phyloP scores from a whole-genome alignment of 106 monocot species.

The Dioscorea zingiberensis region DNA sequence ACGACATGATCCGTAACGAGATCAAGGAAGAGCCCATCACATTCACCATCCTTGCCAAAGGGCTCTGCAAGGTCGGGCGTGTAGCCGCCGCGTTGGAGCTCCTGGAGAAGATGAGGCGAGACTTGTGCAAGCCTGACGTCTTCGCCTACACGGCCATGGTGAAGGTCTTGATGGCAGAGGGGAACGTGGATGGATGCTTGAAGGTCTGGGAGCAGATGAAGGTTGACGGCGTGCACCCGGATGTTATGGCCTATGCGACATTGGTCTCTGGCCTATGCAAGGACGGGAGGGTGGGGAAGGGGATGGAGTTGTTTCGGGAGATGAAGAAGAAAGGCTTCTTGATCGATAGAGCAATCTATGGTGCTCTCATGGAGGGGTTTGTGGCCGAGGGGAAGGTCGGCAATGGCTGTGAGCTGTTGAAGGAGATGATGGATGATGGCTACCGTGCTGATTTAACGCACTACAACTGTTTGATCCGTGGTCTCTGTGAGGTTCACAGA shows the following conservation, averaged over 20 bases:
- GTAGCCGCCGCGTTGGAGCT: slow-evolving; percentile 45
- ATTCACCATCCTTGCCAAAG: slow-evolving; percentile 70
- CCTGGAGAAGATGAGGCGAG: slow-evolving; percentile 47
- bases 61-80: slow-evolving; percentile 43
- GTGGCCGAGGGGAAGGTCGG: slow-evolving; percentile 45
- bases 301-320: slow-evolving; percentile 37
- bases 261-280: slow-evolving; percentile 56
- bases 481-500: slow-evolving; percentile 44
- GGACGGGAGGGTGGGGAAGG: slow-evolving; percentile 43
- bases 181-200: slow-evolving; percentile 65
- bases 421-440: slow-evolving; percentile 76
- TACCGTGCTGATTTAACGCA: slow-evolving; percentile 71
- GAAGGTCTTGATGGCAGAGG: slow-evolving; percentile 36
- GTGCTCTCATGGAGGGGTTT: slow-evolving; percentile 54
- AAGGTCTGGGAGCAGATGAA: slow-evolving; percentile 82
- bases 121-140: slow-evolving; percentile 74
- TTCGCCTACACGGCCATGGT: slow-evolving; percentile 89
- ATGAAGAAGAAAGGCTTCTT: slow-evolving; percentile 62
- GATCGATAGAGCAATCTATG: slow-evolving; percentile 67
- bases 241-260: slow-evolving; percentile 75
- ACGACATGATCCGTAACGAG: slow-evolving; percentile 47
- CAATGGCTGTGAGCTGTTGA: slow-evolving; percentile 47
- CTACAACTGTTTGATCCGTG: slow-evolving; percentile 62
- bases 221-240: slow-evolving; percentile 49
- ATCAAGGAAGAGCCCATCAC: slow-evolving; percentile 71